Evolutionary conservation across 2,329 filamentous ascomycete species (phyloP).

Genomic region (Scedosporium aurantiacum): DNA sequence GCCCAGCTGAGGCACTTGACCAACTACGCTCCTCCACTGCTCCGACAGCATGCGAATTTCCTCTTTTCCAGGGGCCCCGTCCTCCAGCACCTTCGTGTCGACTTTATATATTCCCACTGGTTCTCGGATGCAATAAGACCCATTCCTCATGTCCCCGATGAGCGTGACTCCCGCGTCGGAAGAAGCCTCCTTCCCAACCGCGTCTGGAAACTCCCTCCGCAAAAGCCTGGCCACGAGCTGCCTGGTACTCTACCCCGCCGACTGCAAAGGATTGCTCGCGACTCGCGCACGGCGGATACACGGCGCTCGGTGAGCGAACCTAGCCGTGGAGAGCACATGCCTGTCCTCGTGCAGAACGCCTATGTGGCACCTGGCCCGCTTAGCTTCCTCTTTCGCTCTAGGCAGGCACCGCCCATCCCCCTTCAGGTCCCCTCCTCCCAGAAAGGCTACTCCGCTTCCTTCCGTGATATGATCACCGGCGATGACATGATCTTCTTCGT

Average conservation of each 20-base stretch:
- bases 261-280: neutral
- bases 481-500: neutral
- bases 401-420: too few species aligned
- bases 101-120: neutral
- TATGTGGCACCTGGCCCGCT: neutral
- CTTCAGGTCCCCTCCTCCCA: too few species aligned
- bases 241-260: neutral
- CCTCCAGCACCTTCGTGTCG: neutral
- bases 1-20: neutral
- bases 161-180: neutral
- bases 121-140: neutral
- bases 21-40: neutral
- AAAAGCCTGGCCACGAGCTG: neutral
- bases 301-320: neutral
- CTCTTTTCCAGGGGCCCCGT: neutral
- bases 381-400: neutral
- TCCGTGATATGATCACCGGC: neutral
- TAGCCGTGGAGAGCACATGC: neutral
- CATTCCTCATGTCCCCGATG: neutral
- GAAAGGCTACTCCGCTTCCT: neutral
- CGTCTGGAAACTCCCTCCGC: neutral
- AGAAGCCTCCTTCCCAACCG: neutral
- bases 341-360: neutral
- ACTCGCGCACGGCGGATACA: neutral
- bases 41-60: neutral